Evolutionary conservation across 2,329 filamentous ascomycete species (phyloP).

Genomic region (Hypoxylon sp.): DNA sequence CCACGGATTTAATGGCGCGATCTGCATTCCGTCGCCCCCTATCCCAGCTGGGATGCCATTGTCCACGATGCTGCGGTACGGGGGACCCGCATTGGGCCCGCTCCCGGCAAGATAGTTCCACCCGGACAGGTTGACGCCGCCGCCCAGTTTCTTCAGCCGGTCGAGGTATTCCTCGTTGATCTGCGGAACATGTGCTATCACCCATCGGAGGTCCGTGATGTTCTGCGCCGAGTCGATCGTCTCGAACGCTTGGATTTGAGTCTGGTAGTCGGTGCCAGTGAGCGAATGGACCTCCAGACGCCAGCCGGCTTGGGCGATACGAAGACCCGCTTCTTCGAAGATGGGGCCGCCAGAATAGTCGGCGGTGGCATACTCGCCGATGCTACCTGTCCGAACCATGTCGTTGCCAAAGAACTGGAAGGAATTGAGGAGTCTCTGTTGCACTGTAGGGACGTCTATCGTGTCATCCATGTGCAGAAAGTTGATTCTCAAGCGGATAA

Average conservation of each 20-base stretch:
- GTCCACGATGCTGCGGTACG: conserved; percentile 47
- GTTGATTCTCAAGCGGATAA: conserved; percentile 46
- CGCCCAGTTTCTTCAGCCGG: conserved; percentile 45
- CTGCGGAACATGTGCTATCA: conserved; percentile 47
- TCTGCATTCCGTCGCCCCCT: conserved; percentile 48
- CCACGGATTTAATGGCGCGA: conserved; percentile 50
- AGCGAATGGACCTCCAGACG: conserved; percentile 49
- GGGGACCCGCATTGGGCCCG: conserved; percentile 46
- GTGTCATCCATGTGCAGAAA: conserved; percentile 46
- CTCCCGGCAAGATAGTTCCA: conserved; percentile 46
- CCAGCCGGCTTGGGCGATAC: conserved; percentile 46
- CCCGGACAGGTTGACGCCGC: conserved; percentile 47
- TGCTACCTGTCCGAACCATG: conserved; percentile 47
- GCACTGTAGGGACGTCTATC: conserved; percentile 33
- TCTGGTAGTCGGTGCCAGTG: conserved; percentile 39
- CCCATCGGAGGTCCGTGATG: conserved; percentile 45
- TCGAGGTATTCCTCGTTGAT: conserved; percentile 45
- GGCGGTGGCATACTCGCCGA: conserved; percentile 47
- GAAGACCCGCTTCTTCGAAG: conserved; percentile 42
- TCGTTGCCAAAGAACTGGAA: conserved; percentile 48
- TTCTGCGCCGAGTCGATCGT: conserved; percentile 32
- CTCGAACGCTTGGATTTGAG: conserved; percentile 46
- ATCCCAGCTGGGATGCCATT: conserved; percentile 48
- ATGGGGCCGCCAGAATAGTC: conserved; percentile 45
- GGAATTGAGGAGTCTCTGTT: conserved; percentile 44